These are phyloP conservation scores for Narthecium ossifragum DNA, from an alignment of 106 monocot species.

Conservation along the genomic window DNA sequence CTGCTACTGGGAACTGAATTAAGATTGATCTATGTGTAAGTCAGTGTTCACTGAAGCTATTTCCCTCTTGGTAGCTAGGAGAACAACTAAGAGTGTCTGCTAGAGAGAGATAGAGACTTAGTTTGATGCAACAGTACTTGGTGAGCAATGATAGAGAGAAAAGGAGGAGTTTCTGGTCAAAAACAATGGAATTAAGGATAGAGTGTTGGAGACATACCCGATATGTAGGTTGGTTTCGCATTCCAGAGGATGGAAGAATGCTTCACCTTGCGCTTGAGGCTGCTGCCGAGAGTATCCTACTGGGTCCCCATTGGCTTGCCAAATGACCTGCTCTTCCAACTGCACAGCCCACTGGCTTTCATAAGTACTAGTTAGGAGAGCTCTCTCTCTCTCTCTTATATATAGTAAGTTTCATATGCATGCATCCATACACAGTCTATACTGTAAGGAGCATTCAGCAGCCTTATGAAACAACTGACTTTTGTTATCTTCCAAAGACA, in stretches of 20 bases:
- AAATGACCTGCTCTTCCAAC: constrained; percentile 9
- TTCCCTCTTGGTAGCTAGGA: no score
- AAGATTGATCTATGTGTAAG: no score
- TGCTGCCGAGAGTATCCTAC: background rate
- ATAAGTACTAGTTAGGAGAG: no score
- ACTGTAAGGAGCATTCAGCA: background rate
- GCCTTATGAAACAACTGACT: background rate
- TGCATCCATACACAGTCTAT: no score
- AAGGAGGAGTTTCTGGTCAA: background rate
- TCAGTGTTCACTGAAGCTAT: no score
- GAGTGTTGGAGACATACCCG: no score
- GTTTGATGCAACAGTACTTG: background rate
- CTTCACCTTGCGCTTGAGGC: constrained; percentile 2
- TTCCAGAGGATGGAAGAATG: constrained; percentile 15
- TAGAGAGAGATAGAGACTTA: no score
- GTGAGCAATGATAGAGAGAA: background rate
- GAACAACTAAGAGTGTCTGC: no score
- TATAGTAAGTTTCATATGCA: background rate
- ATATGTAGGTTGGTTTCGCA: constrained; percentile 12
- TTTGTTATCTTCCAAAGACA: background rate
- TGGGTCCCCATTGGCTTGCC: constrained; percentile 5
- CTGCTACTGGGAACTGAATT: no score
- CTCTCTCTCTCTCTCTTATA: no score
- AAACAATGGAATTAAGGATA: background rate
- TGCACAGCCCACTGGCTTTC: background rate